Conservation (phyloP, 345 rosid species). For the Melaleuca alternifolia region DNA sequence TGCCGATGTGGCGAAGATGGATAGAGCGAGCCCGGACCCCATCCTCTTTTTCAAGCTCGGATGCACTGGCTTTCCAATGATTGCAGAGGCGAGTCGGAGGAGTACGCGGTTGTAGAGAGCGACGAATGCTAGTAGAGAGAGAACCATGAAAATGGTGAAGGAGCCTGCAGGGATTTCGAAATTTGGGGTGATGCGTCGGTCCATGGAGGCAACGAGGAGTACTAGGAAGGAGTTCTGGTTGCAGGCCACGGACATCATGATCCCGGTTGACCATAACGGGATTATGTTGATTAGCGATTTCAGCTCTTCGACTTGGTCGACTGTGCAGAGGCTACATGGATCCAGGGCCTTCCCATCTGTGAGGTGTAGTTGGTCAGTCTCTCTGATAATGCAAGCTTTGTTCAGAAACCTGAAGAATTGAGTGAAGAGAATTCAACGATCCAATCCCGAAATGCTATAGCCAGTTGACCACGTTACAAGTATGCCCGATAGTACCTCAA, state of each 20-base stretch:
- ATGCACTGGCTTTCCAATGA: conserved; percentile 40
- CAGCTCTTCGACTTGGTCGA: conserved; percentile 72
- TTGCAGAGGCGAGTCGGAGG: conserved; percentile 57
- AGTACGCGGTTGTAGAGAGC: conserved; percentile 48
- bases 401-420: conserved; percentile 43
- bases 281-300: conserved; percentile 55
- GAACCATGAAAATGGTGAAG: conserved; percentile 31
- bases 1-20: conserved; percentile 38
- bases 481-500: conserved; percentile 23
- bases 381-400: conserved; percentile 54
- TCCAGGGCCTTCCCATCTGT: conserved; percentile 42
- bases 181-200: conserved; percentile 42
- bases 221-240: conserved; percentile 51
- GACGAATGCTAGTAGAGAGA: conserved; percentile 37
- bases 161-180: conserved; percentile 78
- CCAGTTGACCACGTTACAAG: neutral
- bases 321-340: conserved; percentile 70
- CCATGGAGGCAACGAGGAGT: conserved; percentile 63
- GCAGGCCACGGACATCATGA: conserved; percentile 38
- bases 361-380: conserved; percentile 36
- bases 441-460: neutral
- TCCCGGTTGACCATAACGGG: conserved; percentile 76
- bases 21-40: conserved; percentile 51
- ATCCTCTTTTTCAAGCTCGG: conserved; percentile 50
- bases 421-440: neutral